phyloP scores from a whole-genome alignment of 208 protist species.

The Leishmania aethiopica region DNA sequence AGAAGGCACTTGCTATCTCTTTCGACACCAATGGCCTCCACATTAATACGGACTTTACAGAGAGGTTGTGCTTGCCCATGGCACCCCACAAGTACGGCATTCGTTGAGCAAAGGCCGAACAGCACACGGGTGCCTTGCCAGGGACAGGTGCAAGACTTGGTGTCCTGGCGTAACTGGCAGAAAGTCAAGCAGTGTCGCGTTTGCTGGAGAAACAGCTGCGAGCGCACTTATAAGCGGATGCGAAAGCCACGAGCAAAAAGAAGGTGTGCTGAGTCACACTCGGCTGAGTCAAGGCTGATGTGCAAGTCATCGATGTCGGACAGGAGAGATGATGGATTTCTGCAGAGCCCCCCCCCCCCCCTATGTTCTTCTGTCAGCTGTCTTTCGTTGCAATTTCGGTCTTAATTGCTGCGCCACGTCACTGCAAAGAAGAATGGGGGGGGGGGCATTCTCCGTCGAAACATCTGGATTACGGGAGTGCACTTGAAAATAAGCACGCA shows the following conservation, averaged over 20 bases:
- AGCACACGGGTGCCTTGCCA: background rate
- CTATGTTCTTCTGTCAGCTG: background rate
- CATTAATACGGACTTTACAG: background rate
- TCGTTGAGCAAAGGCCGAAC: background rate
- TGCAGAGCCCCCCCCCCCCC: background rate
- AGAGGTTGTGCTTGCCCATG: background rate
- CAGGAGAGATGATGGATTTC: background rate
- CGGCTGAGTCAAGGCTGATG: background rate
- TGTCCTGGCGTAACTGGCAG: background rate
- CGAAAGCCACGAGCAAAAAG: background rate
- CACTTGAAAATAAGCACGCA: background rate
- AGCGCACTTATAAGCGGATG: background rate
- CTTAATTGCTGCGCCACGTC: background rate
- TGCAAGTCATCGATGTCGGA: background rate
- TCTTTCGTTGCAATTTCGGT: background rate
- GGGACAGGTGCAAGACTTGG: background rate
- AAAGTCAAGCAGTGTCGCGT: background rate
- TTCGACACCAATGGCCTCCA: background rate
- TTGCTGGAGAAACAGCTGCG: background rate
- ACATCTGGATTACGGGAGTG: background rate
- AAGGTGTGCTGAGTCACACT: background rate
- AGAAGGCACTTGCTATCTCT: background rate
- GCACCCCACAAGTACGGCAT: background rate
- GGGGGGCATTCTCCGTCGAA: background rate
- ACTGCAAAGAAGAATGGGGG: background rate